Evolutionary conservation across 306 rosid genomes (phyloP).

Genomic region (Trifolium fragiferum): DNA sequence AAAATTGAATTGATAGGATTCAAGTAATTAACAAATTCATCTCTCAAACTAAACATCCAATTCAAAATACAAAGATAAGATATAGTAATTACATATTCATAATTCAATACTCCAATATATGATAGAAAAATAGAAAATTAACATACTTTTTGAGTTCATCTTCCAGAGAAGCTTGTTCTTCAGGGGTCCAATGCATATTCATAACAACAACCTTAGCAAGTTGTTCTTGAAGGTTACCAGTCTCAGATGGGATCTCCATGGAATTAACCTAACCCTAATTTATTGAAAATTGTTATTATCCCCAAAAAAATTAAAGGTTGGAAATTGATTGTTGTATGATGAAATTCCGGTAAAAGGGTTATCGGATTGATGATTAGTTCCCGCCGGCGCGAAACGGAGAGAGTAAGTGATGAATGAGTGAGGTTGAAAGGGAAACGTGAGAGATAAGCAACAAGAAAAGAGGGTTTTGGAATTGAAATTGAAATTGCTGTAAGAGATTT

Average conservation of each 20-base stretch:
- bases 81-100: background rate
- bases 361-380: too few relatives aligned
- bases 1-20: constrained; percentile 4
- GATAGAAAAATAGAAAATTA: background rate
- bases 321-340: too few relatives aligned
- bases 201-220: constrained; percentile 64
- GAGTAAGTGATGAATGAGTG: too few relatives aligned
- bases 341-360: too few relatives aligned
- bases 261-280: background rate
- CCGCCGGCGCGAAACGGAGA: too few relatives aligned
- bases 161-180: constrained; percentile 83
- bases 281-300: background rate
- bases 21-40: background rate
- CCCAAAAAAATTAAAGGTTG: too few relatives aligned
- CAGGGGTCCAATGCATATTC: constrained; percentile 88
- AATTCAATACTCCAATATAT: background rate
- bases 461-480: too few relatives aligned
- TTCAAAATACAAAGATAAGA: background rate
- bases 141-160: constrained; percentile 84
- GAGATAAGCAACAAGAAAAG: too few relatives aligned
- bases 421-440: too few relatives aligned
- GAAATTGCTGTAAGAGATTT: too few relatives aligned
- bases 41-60: background rate
- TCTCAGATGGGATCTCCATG: constrained; percentile 75
- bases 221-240: constrained; percentile 76